Conservation (phyloP, 2,329 filamentous ascomycete species). For the Aspergillus sp. region DNA sequence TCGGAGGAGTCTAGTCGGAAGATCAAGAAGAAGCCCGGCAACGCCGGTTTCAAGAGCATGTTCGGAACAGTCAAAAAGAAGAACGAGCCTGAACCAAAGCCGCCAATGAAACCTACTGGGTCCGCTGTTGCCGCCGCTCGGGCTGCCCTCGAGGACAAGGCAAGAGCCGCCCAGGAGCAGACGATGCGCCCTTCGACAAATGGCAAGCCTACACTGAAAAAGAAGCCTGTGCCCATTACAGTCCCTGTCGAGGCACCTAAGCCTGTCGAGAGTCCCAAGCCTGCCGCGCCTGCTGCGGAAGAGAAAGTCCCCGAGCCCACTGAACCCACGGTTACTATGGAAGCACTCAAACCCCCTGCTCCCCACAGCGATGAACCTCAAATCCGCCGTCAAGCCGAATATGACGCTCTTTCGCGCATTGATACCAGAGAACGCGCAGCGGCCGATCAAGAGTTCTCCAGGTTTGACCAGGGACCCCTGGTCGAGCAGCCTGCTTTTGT, state of each 20-base stretch:
- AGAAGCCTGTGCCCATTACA: constrained; percentile 34
- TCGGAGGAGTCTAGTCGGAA: constrained; percentile 44
- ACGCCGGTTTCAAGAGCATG: constrained; percentile 47
- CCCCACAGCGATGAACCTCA: constrained; percentile 37
- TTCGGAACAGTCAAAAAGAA: constrained; percentile 47
- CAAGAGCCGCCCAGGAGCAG: constrained; percentile 37
- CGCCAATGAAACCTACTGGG: constrained; percentile 36
- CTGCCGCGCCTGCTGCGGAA: constrained; percentile 3
- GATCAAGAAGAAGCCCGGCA: constrained; percentile 46
- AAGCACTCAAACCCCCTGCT: constrained; percentile 28
- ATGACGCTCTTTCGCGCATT: constrained; percentile 62
- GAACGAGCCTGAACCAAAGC: constrained; percentile 26
- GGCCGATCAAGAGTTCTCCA: constrained; percentile 56
- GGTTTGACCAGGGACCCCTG: constrained; percentile 87
- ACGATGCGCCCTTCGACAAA: constrained; percentile 26
- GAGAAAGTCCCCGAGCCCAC: constrained; percentile 23
- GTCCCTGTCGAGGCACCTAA: constrained; percentile 12
- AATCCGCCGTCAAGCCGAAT: constrained; percentile 53
- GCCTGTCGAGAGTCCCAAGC: constrained; percentile 11
- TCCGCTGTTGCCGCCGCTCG: constrained; percentile 47
- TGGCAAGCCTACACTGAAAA: constrained; percentile 32
- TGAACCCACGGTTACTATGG: neutral
- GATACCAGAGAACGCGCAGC: constrained; percentile 53
- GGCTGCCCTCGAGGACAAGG: constrained; percentile 44
- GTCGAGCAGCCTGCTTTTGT: constrained; percentile 82